Percentiles rank a stretch among this genome's conserved stretches.
Conservation (phyloP, 106 monocot species). For the Acanthochlamys bracteata region DNA sequence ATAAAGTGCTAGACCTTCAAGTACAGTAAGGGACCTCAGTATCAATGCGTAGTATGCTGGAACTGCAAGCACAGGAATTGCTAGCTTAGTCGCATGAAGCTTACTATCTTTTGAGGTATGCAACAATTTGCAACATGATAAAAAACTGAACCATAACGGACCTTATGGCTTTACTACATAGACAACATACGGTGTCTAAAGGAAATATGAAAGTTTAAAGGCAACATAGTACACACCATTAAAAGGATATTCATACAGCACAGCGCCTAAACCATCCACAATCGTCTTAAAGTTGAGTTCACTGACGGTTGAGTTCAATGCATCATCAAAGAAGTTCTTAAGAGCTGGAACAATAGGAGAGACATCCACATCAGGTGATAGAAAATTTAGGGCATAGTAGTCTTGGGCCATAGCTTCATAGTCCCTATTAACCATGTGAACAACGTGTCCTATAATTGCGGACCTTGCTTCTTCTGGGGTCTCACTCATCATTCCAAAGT, state of each 20-base stretch:
- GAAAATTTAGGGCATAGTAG: conserved; percentile 93
- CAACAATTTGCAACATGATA: no score
- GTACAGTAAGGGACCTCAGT: conserved; percentile 92
- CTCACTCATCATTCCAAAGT: conserved; percentile 99
- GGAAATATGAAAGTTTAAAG: neutral
- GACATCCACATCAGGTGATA: conserved; percentile 84
- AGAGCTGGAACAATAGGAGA: conserved; percentile 96
- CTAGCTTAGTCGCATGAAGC: neutral
- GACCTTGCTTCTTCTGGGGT: conserved; percentile 92
- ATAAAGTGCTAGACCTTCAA: conserved; percentile 92
- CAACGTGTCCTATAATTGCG: conserved; percentile 96
- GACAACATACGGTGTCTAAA: neutral
- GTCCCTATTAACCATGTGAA: conserved; percentile 99
- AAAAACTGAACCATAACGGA: no score
- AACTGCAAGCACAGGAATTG: conserved; percentile 36
- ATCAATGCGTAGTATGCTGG: conserved; percentile 99
- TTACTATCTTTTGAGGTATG: no score
- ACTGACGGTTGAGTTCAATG: conserved; percentile 85
- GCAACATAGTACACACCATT: conserved; percentile 52
- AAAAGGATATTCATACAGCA: conserved; percentile 94
- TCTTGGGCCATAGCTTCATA: conserved; percentile 99
- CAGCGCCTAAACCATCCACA: conserved; percentile 88
- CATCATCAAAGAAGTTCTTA: conserved; percentile 87
- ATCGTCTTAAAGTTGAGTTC: conserved; percentile 97
- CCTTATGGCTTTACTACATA: no score